Evolutionary conservation across 2,329 filamentous ascomycete genomes (phyloP).

Genomic region (Thielaviopsis populi): DNA sequence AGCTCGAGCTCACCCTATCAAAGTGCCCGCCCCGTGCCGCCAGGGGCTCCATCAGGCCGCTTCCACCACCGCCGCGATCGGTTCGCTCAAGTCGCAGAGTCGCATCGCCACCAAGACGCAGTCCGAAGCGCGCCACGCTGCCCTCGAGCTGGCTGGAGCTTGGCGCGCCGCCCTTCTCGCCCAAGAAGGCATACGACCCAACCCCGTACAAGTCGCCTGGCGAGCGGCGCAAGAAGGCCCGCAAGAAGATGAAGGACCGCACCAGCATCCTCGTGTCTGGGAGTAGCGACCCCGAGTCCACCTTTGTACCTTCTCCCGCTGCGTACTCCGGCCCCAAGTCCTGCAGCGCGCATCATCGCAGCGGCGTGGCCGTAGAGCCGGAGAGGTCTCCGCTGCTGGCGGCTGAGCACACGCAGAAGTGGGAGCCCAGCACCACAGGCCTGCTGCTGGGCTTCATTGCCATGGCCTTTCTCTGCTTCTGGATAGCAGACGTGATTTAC

Average conservation of each 20-base stretch:
- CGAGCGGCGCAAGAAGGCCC: slow-evolving; percentile 7
- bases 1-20: neutral
- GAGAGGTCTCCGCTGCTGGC: neutral
- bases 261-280: neutral
- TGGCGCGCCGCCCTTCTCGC: neutral
- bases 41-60: neutral
- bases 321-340: neutral
- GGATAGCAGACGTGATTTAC: slow-evolving; percentile 5
- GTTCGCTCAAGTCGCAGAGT: neutral
- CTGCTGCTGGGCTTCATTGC: neutral
- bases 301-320: neutral
- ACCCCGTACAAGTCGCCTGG: slow-evolving; percentile 4
- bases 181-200: slow-evolving; percentile 11
- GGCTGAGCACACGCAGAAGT: neutral
- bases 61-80: neutral
- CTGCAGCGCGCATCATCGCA: neutral
- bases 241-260: slow-evolving; percentile 4
- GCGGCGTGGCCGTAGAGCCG: neutral
- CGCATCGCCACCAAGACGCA: neutral
- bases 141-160: neutral
- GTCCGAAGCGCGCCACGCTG: neutral
- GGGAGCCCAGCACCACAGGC: slow-evolving; percentile 4
- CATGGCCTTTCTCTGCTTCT: slow-evolving; percentile 4
- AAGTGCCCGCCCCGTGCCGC: neutral
- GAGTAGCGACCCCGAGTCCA: neutral